Base-by-base conservation (phyloP, 2,329 filamentous ascomycete genomes). In the Microcyclospora pomicola region DNA sequence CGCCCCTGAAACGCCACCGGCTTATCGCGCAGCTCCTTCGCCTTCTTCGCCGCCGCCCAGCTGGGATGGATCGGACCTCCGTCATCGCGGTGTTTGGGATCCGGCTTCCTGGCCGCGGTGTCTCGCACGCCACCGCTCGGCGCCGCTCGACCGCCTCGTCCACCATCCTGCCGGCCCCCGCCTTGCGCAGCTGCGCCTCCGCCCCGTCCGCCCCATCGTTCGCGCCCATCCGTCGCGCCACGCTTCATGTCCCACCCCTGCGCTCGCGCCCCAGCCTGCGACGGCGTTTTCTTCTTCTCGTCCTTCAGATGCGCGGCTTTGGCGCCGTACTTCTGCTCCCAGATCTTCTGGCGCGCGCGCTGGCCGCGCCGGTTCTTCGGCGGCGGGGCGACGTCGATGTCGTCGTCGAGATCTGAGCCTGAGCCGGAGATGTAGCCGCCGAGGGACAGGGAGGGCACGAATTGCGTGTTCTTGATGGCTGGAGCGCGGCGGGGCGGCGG, bases 371-470 rank as follows among this genome's bases (percentile, higher is more conserved):
- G 70, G 51, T 88, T 87, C 60, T 86, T 87, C 49, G 75, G 74
- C 0, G 68, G 60, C 0, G 68, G 59, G 1, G 66, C 48, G 4
- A 66, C 66, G 5, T 71, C 72, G 2, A 58, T 49, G 13, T 67
- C 64, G 15, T 69, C 59, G 37, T 85, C 81, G 15, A 82, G 64
- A 2, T 81, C 79, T 7, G 76, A 81, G 6, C 83, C 81, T 7
- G 78, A 82, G 34, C 80, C 82, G 2, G 81, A 85, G 50, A 83
- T 72, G 61, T 88, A 92, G 40, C 81, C 81, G 14, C 77, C 79
- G 71, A 74, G 68, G 38, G 84, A 83, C 12, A 91, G 71, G 1
- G 77, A 76, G 0, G 83, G 83, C 2, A 91, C 63, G 54, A 86
- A 85, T 0, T 73, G 73, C 0, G 80, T 75, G 19, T 57, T 53